These are phyloP conservation scores for Cucurbita argyrosperma DNA, from an alignment of 306 rosid species.

Conservation along the genomic window DNA sequence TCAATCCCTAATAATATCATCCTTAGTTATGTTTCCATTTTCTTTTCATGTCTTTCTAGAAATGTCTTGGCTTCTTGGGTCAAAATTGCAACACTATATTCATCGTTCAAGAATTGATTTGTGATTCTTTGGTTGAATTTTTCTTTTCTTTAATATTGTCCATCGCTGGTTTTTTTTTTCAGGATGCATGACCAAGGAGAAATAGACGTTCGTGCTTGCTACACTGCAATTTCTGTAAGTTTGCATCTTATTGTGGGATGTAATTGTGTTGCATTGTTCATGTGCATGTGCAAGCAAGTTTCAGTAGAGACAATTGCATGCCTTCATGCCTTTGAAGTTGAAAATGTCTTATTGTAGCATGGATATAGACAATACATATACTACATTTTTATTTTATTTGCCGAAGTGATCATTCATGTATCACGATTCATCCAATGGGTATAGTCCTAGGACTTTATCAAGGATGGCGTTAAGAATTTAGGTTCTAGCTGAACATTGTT, in stretches of 20 bases:
- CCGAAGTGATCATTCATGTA: not conserved
- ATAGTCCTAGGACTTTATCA: not conserved
- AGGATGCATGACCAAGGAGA: constrained; percentile 94
- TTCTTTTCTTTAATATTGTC: not conserved
- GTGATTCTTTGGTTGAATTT: not conserved
- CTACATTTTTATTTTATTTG: not conserved
- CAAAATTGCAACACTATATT: not conserved
- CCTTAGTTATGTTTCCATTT: constrained; percentile 1
- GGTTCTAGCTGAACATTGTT: not conserved
- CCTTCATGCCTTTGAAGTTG: not conserved
- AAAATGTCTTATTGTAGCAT: not conserved
- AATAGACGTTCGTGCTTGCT: constrained; percentile 85
- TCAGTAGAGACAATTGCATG: not conserved
- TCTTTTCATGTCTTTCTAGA: not conserved
- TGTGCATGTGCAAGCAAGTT: not conserved
- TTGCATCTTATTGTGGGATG: not conserved
- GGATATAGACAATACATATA: not conserved
- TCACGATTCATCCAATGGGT: not conserved
- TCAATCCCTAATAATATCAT: not conserved
- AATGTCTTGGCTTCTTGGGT: not conserved
- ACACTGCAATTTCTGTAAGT: constrained; percentile 94
- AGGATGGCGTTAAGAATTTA: not conserved
- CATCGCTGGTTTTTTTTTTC: not conserved
- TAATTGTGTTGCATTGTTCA: not conserved
- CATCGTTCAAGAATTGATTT: not conserved